Base-by-base conservation (phyloP, 208 protist species). In the Wallacemonas rigidus region DNA sequence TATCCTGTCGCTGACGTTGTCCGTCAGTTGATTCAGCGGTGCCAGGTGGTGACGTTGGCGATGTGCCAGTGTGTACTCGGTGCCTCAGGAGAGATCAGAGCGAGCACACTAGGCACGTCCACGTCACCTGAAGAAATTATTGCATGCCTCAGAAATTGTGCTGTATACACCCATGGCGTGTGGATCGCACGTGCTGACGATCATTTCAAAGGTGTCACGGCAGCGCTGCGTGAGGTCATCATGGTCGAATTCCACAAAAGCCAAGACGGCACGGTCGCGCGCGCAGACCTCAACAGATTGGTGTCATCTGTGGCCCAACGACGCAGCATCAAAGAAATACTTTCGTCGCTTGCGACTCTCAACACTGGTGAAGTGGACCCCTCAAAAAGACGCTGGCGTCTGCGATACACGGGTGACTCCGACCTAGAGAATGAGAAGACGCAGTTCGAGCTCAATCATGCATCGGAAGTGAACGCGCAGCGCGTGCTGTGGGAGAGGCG, bases 161-260 rank as follows among this genome's bases (percentile, higher is more conserved):
- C 87, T 1, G 77, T 93, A 48, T 93, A 81, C 72, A 86, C 91
- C 78, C 92, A 97, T 57, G 92, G 92, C 38, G 92, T 97, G 43
- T 97, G 92, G 92, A 79, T 95, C 1, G 79, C 80, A 14, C 81
- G 83, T 39, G 71, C 48, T n/a, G 75, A 79, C 40, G 65, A 80
- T 1, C 64, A 79, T 15, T 90, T 97, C 51, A 83, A 79, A 14
- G 90, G 92, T n/a, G 72, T 76, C 4, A 76, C 79, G 0, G 92
- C 89, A 0, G 87, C 92, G 15, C 55, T 97, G 57, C 85, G 89
- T 17, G 92, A 95, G 61, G 71, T 94, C 3, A 64, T 95, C 55
- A 68, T 97, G 55, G 44, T 79, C 3, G 50, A 70, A 1, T 95
- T 97, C 53, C 91, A 81, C 56, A 71, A 90, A 63, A 95, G 90